These are phyloP conservation scores for Mucor plumbeus DNA, from an alignment of 371 early-diverging fungal species.

Conservation along the genomic window DNA sequence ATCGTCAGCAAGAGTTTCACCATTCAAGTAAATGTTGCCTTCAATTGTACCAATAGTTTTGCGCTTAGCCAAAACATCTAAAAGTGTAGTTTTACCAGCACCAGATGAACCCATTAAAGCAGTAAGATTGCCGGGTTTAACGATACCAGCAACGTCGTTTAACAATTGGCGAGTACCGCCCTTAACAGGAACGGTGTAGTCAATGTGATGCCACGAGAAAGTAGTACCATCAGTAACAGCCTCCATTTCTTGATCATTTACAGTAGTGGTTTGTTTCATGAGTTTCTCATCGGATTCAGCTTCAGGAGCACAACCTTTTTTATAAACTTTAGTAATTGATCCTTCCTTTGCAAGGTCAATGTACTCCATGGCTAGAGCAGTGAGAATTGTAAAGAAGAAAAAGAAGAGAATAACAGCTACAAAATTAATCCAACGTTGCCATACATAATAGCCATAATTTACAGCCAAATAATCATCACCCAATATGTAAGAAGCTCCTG, in stretches of 20 bases:
- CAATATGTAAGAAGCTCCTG: slow-evolving; percentile 45
- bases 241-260: slow-evolving; percentile 34
- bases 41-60: slow-evolving; percentile 78
- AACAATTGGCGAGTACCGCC: slow-evolving; percentile 57
- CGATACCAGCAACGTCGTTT: slow-evolving; percentile 56
- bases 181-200: slow-evolving; percentile 65
- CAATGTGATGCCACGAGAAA: slow-evolving; percentile 61
- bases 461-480: slow-evolving; percentile 58
- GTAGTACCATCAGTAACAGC: slow-evolving; percentile 53
- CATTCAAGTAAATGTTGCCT: slow-evolving; percentile 73
- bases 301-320: slow-evolving; percentile 39
- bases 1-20: slow-evolving; percentile 47
- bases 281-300: slow-evolving; percentile 31
- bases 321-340: slow-evolving; percentile 60
- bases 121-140: slow-evolving; percentile 65
- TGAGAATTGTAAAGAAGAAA: slow-evolving; percentile 52
- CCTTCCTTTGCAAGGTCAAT: slow-evolving; percentile 50
- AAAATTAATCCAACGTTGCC: slow-evolving; percentile 60
- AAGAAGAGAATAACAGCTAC: slow-evolving; percentile 56
- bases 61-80: slow-evolving; percentile 82
- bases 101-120: slow-evolving; percentile 89
- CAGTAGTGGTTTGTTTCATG: slow-evolving; percentile 15
- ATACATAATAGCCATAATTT: slow-evolving; percentile 36
- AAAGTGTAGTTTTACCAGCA: slow-evolving; percentile 89
- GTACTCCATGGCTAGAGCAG: slow-evolving; percentile 58